Evolutionary conservation across 2,329 filamentous ascomycete genomes (phyloP).

Genomic region (Tolypocladium tundrense): DNA sequence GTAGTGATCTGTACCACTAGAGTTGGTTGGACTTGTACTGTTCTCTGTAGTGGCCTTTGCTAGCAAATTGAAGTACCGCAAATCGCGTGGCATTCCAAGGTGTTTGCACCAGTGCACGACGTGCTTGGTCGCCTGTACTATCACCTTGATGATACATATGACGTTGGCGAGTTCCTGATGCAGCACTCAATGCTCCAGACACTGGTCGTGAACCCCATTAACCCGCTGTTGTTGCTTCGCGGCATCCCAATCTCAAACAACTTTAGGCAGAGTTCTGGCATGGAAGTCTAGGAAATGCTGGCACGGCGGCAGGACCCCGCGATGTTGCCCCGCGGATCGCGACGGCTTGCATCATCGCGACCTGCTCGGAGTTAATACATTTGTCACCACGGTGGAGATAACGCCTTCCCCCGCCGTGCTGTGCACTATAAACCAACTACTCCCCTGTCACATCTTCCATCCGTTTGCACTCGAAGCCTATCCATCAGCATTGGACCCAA

Average conservation of each 20-base stretch:
- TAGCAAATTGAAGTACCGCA: too few species aligned
- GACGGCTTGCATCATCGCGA: not conserved
- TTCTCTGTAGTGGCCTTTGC: too few species aligned
- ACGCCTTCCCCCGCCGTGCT: not conserved
- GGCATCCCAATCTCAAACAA: not conserved
- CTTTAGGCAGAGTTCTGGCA: not conserved
- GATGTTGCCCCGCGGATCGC: not conserved
- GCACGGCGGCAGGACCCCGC: not conserved
- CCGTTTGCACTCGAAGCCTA: not conserved
- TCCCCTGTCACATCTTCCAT: not conserved
- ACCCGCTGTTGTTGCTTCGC: not conserved
- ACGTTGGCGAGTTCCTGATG: not conserved
- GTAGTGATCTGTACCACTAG: too few species aligned
- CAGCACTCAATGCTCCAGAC: too few species aligned
- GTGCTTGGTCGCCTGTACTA: too few species aligned
- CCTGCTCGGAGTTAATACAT: not conserved
- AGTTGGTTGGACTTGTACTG: too few species aligned
- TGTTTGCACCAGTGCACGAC: too few species aligned
- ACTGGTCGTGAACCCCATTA: too few species aligned
- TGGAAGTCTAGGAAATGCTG: not conserved
- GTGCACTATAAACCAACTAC: not conserved
- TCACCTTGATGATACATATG: not conserved
- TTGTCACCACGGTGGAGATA: not conserved
- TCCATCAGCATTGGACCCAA: not conserved
- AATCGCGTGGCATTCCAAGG: too few species aligned